Evolutionary conservation across 306 rosid species (phyloP).

Genomic region (Sicyos baderoa): DNA sequence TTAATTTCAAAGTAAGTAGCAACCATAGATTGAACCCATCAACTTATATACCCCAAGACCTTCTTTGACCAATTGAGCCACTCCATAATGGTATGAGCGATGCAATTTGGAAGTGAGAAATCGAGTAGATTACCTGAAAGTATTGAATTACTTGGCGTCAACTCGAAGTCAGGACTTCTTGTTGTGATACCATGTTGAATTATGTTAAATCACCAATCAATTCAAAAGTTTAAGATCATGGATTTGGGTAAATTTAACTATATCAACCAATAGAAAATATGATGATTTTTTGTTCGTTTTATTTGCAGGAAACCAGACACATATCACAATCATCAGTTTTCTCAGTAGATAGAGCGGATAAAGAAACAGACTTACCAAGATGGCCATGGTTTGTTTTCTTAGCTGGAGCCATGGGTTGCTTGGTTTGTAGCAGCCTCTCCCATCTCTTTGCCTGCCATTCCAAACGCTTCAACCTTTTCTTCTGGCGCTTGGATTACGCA

Average conservation of each 20-base stretch:
- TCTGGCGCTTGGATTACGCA: constrained; percentile 89
- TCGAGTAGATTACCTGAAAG: not conserved
- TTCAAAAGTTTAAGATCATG: no score
- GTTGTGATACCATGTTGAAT: no score
- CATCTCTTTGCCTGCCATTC: constrained; percentile 89
- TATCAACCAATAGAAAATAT: not conserved
- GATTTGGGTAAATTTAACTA: no score
- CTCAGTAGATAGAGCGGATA: constrained; percentile 21
- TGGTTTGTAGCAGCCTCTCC: constrained; percentile 68
- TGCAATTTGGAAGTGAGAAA: not conserved
- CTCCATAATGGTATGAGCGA: no score
- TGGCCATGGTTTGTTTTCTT: constrained; percentile 94
- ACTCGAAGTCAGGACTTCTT: no score
- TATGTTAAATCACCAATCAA: no score
- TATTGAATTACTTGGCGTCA: not conserved
- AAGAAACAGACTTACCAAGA: constrained; percentile 31
- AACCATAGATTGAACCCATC: no score
- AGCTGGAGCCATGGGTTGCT: constrained; percentile 77
- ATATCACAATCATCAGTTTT: constrained; percentile 26
- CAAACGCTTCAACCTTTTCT: constrained; percentile 52
- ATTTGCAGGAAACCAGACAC: constrained; percentile 41
- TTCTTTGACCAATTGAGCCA: no score
- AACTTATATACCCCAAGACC: no score
- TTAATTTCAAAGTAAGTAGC: no score
- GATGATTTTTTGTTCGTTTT: not conserved